Evolutionary conservation across 2,329 filamentous ascomycete genomes (phyloP), one percentile per base, ranked within the genome.

Genomic region (Corniculantispora saksenae): DNA sequence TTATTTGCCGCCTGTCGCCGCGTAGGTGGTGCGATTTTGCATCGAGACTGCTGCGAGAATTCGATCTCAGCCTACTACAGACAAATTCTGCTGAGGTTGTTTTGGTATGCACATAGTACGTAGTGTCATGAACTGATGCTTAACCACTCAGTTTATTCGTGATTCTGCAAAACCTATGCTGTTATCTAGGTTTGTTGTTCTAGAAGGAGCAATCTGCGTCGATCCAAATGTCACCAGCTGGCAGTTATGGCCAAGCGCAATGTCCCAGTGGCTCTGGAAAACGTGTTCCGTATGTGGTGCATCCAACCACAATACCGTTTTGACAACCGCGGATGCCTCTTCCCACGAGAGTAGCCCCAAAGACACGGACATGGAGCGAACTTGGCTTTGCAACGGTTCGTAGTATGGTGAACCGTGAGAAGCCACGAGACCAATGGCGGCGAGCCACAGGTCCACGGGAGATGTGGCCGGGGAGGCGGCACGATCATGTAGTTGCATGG

Each of bases 201-300:
- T 29, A 12, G 51, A 55, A 19, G 61, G 61, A 3, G 61, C 61
- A 43, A 57, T 51, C 40, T 63, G 61, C 6, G 32, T 21, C 23
- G 61, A 35, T 7, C 43, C 53, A 27, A 63, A 57, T 2, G 61
- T 50, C 23, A 57, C 32, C n/a, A 57, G 43, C 25, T 23, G 61
- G 25, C 62, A 58, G 9, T 59, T 35, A 35, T 54, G 47, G 0
- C 62, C 62, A 21, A 64, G 62, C 13, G 62, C 62, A 9, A 53
- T 32, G 35, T 64, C 62, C 62, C 62, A 64, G 45, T 64, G 62
- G 5, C 55, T 64, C 35, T 59, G 54, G 35, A 64, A 64, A n/a
- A 64, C 47, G 23, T 43, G 9, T 32, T 64, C 62, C 7, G 25
- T 45, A 15, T 35, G 53, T 17, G 47, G 32, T 27, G 35, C 32